Base-by-base conservation (phyloP, 208 protist species). In the Leishmania amazonensis region DNA sequence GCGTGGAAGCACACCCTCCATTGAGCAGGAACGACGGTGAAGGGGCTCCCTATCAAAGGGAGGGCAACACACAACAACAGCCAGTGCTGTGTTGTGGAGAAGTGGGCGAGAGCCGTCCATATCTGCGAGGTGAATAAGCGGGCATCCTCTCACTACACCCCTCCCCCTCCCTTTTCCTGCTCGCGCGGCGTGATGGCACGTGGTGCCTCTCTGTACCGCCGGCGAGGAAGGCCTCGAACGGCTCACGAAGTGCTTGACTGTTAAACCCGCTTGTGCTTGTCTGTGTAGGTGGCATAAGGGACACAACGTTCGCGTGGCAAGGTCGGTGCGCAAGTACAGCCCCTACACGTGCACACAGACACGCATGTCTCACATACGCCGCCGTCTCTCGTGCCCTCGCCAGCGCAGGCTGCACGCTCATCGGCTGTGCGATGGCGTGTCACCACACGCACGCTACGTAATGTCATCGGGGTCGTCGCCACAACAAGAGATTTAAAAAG, bases 1-100 rank as follows among this genome's bases (percentile, higher is more conserved):
- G 88, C 91, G 4, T 97, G 94, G 87, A 71, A 87, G 45, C 82
- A 85, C 51, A 90, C 95, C 3, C 77, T 97, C 19, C 85, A 88
- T 13, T 96, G 2, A 65, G 73, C 31, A 51, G 38, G 40, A 7
- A 1, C 2, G 53, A 67, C 38, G 11, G 57, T 51, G 57, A 28
- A 35, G 38, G 3, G 40, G 38, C 57, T 9, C 57, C 3, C 2
- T 35, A 35, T 13, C 68, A 67, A 3, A 11, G 62, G 17, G n/a
- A 13, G 17, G 62, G 31, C 3, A 19, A 54, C 17, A 40, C 24
- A 38, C 8, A 19, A 76, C 11, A 72, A n/a, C 42, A 31, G 1
- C 28, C 28, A 35, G 40, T 35, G 38, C 28, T 53, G 42, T 53
- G 40, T 9, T 47, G 68, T 54, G 54, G 17, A 45, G 78, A 3